Evolutionary conservation across 306 rosid genomes (phyloP).

Genomic region (Vigna radiata): DNA sequence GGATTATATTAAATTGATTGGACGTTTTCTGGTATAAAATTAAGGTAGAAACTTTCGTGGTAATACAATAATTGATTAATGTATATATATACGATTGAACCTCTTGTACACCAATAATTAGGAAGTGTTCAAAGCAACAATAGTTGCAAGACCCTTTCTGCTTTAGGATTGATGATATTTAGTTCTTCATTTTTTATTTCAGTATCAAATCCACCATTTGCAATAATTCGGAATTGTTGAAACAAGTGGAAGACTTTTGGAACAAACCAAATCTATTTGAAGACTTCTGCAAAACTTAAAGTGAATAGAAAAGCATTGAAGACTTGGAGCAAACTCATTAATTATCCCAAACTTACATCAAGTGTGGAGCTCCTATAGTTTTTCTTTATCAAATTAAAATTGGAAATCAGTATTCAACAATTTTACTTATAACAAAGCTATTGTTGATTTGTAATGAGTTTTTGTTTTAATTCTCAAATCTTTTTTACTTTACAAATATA

Average conservation of each 20-base stretch:
- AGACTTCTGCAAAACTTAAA: background rate
- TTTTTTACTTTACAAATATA: too few species aligned
- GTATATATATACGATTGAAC: too few species aligned
- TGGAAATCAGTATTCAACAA: too few species aligned
- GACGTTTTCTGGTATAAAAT: background rate
- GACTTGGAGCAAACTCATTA: background rate
- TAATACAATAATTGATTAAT: background rate
- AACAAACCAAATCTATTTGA: background rate
- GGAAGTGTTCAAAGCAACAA: conserved; percentile 2
- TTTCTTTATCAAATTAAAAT: too few species aligned
- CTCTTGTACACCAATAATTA: background rate
- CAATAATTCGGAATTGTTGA: background rate
- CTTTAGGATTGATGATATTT: background rate
- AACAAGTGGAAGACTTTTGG: background rate
- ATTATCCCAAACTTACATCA: background rate
- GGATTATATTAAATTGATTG: background rate
- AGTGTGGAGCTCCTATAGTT: too few species aligned
- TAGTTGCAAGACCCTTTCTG: background rate
- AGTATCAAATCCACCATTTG: background rate
- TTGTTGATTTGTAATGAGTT: too few species aligned
- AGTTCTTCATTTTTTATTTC: background rate
- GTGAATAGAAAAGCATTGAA: background rate
- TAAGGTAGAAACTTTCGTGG: background rate
- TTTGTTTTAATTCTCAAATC: too few species aligned
- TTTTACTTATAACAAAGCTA: too few species aligned